Evolutionary conservation across 2,329 filamentous ascomycete species (phyloP).

Genomic region (Ophidiomyces ophidiicola): DNA sequence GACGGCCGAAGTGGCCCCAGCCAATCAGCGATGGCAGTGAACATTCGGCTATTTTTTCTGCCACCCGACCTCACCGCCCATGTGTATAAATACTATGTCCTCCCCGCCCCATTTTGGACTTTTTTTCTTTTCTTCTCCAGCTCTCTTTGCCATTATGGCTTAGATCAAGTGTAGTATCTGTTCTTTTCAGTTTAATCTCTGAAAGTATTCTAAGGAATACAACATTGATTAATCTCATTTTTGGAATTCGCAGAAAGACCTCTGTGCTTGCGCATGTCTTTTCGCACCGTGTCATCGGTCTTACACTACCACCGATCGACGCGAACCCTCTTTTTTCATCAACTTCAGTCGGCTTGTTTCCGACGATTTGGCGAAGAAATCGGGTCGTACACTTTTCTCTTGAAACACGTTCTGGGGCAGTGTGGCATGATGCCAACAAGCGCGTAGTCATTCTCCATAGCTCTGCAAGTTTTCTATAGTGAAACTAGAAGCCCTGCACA

Average conservation of each 20-base stretch:
- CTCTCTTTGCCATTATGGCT: constrained; percentile 48
- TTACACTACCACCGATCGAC: constrained; percentile 63
- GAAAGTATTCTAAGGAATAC: constrained; percentile 62
- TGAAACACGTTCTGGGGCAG: too few species aligned
- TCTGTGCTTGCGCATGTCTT: constrained; percentile 61
- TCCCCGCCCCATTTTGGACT: constrained; percentile 19
- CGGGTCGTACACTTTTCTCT: too few species aligned
- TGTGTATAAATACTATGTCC: constrained; percentile 23
- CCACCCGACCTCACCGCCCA: constrained; percentile 7
- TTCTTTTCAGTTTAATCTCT: constrained; percentile 97
- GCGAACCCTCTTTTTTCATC: constrained; percentile 54
- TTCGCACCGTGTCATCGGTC: constrained; percentile 60
- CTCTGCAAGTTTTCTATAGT: too few species aligned
- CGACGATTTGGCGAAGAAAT: not conserved
- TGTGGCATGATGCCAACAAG: too few species aligned
- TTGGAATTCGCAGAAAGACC: constrained; percentile 45
- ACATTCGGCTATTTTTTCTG: constrained; percentile 3
- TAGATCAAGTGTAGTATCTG: constrained; percentile 94
- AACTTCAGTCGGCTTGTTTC: constrained; percentile 28
- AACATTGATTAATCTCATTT: constrained; percentile 76
- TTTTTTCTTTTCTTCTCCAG: constrained; percentile 34
- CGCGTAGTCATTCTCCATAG: too few species aligned
- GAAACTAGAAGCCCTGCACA: too few species aligned
- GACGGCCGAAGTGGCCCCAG: not conserved
- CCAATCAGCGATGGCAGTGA: not conserved